Percentiles rank a stretch among this genome's conserved stretches.
Conservation (phyloP, 352 stramenopile species). For the Detonula confervacea region DNA sequence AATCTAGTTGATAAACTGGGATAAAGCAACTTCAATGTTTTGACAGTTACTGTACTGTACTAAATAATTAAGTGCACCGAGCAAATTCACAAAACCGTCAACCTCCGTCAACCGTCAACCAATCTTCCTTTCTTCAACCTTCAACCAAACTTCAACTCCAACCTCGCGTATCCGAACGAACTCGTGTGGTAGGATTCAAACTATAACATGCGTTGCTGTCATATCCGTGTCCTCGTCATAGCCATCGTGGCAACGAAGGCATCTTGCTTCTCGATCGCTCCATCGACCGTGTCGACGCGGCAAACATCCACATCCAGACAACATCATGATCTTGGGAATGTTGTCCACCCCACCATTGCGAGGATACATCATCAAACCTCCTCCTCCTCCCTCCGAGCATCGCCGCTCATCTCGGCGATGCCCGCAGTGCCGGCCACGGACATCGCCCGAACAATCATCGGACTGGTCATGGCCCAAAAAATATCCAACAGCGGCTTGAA, state of each 20-base stretch:
- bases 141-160: no score
- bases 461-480: conserved; percentile 16
- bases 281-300: background rate
- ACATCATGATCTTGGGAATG: background rate
- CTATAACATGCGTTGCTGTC: no score
- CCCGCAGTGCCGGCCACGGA: background rate
- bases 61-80: no score
- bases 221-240: no score
- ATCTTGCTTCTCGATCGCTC: background rate
- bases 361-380: background rate
- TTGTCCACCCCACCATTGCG: background rate
- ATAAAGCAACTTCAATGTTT: no score
- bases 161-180: no score
- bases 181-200: no score
- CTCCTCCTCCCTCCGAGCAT: conserved; percentile 1
- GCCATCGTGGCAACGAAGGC: background rate
- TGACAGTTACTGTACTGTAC: no score
- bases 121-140: no score
- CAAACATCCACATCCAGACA: background rate
- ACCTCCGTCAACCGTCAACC: no score
- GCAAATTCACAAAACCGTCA: no score
- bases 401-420: conserved; percentile 1
- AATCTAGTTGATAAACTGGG: no score
- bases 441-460: conserved; percentile 16
- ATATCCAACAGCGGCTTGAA: conserved; percentile 26